Conservation (phyloP, 768 basidiomycete species). For the Russula foetens region DNA sequence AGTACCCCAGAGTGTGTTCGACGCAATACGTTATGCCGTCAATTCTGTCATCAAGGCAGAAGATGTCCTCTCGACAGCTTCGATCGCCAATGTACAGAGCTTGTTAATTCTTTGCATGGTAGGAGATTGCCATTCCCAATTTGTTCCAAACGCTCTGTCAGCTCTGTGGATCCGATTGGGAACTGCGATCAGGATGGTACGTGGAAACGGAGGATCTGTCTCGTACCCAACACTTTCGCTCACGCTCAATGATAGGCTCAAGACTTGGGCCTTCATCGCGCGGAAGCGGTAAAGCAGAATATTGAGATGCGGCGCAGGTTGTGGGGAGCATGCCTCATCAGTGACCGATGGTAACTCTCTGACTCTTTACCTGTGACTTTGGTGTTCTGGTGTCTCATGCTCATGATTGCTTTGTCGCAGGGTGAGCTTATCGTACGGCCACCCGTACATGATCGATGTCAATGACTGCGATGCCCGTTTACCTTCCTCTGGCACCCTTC, state of each 20-base stretch:
- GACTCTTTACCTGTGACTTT: constrained; percentile 1
- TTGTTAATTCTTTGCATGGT: constrained; percentile 80
- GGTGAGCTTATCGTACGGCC: constrained; percentile 84
- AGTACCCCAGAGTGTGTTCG: constrained; percentile 79
- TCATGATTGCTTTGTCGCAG: constrained; percentile 30
- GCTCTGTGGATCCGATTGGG: constrained; percentile 82
- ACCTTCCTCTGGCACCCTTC: constrained; percentile 78
- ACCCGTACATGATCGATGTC: constrained; percentile 94
- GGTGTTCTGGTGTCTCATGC: constrained; percentile 8
- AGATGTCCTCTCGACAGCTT: constrained; percentile 83
- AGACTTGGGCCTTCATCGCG: constrained; percentile 90
- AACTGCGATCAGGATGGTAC: constrained; percentile 87
- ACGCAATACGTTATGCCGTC: constrained; percentile 80
- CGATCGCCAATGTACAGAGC: constrained; percentile 81
- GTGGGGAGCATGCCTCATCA: constrained; percentile 93
- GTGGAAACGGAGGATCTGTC: constrained; percentile 24
- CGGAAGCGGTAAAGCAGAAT: constrained; percentile 75
- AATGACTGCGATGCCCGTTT: constrained; percentile 93
- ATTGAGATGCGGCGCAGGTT: constrained; percentile 84
- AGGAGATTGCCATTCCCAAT: constrained; percentile 86
- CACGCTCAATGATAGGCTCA: constrained; percentile 57
- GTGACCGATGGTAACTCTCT: constrained; percentile 75
- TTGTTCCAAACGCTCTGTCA: constrained; percentile 76
- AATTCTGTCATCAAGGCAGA: constrained; percentile 83
- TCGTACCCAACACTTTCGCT: neutral